Percentiles rank a stretch among this genome's conserved stretches.
phyloP scores from a whole-genome alignment of 73 alveolate species.

The Stentor coeruleus region DNA sequence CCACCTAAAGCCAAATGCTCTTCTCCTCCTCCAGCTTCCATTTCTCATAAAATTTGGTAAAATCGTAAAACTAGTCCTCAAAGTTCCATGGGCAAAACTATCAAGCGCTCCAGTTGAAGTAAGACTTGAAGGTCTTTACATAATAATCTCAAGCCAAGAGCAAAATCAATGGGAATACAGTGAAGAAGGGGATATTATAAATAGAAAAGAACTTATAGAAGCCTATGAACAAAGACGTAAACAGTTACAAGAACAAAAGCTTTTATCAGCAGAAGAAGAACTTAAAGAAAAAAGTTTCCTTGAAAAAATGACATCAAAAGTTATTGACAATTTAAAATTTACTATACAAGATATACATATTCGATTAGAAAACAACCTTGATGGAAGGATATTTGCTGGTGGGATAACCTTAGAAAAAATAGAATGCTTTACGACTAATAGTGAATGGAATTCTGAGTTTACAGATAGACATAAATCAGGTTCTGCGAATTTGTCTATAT shows the following conservation, averaged over 20 bases:
- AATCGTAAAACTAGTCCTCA: conserved; percentile 71
- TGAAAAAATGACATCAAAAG: conserved; percentile 76
- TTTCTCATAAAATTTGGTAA: conserved; percentile 69
- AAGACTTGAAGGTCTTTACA: conserved; percentile 69
- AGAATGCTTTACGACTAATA: conserved; percentile 78
- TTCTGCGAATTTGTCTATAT: conserved; percentile 43
- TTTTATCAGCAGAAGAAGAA: conserved; percentile 36
- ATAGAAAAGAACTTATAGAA: conserved; percentile 48
- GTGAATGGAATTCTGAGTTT: conserved; percentile 77
- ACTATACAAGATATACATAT: conserved; percentile 85
- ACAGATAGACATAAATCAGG: conserved; percentile 58
- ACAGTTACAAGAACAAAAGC: conserved; percentile 31
- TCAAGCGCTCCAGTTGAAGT: conserved; percentile 92
- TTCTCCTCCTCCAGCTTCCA: conserved; percentile 86
- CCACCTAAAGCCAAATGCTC: conserved; percentile 73
- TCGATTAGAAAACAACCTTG: conserved; percentile 71
- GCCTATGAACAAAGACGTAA: conserved; percentile 36
- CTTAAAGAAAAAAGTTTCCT: conserved; percentile 72
- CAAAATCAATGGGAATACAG: conserved; percentile 54
- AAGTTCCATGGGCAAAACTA: conserved; percentile 90
- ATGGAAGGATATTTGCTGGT: conserved; percentile 33
- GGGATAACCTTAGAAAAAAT: conserved; percentile 91
- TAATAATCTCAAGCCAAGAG: conserved; percentile 67
- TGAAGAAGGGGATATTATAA: conserved; percentile 44
- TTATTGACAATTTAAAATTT: conserved; percentile 88